Evolutionary conservation across 257 asterid species (phyloP).

Genomic region (Solanum ossicruentum): DNA sequence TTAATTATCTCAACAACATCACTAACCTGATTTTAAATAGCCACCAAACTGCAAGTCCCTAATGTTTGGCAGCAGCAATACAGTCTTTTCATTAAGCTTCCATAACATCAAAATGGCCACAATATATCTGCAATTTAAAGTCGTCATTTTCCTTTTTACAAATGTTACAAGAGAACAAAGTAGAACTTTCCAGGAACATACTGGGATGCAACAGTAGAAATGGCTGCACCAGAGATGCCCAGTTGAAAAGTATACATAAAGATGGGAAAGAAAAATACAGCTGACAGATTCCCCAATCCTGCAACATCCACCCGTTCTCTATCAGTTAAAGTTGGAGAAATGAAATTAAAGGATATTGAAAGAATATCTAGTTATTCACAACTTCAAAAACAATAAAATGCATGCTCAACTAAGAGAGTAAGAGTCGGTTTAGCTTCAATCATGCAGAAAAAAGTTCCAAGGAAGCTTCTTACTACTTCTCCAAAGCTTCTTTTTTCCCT

Average conservation of each 20-base stretch:
- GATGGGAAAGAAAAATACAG: slow-evolving; percentile 27
- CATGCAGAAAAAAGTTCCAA: not conserved
- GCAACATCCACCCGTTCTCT: not conserved
- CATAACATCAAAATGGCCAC: slow-evolving; percentile 33
- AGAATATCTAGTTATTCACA: not conserved
- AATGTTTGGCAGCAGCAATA: slow-evolving; percentile 18
- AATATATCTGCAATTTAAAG: slow-evolving; percentile 17
- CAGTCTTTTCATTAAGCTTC: slow-evolving; percentile 23
- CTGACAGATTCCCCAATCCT: slow-evolving; percentile 28
- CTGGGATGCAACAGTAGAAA: slow-evolving; percentile 36
- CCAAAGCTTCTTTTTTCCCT: not conserved
- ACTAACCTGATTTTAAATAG: slow-evolving; percentile 31
- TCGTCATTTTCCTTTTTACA: not conserved
- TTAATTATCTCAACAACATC: not conserved
- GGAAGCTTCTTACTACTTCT: not conserved
- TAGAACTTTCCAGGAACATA: slow-evolving; percentile 6
- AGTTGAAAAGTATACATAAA: slow-evolving; percentile 18
- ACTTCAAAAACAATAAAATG: not conserved
- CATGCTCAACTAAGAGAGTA: not conserved
- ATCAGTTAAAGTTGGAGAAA: not conserved
- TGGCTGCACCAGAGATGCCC: slow-evolving; percentile 36
- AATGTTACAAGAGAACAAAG: not conserved
- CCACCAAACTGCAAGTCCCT: slow-evolving; percentile 16
- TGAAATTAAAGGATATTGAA: not conserved
- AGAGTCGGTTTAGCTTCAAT: not conserved